Conservation (phyloP, 2,329 filamentous ascomycete species). For the Colletotrichum godetiae region DNA sequence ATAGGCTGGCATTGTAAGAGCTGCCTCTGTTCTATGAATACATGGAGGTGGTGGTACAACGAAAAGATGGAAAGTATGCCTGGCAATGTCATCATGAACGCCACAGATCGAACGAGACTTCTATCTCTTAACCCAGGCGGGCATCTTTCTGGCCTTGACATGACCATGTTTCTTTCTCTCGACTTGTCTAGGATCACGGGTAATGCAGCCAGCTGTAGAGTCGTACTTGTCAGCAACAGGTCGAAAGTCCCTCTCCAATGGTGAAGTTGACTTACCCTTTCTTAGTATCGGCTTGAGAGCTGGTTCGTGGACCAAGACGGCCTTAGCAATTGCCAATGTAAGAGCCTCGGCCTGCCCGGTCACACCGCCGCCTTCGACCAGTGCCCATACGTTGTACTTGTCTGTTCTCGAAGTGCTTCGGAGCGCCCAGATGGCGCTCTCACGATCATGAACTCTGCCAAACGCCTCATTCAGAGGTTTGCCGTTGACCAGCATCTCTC, state of each 20-base stretch:
- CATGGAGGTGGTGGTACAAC: constrained; percentile 32
- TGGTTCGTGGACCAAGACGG: constrained; percentile 90
- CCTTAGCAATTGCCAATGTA: constrained; percentile 89
- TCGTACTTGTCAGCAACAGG: constrained; percentile 54
- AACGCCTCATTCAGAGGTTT: constrained; percentile 86
- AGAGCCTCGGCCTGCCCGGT: constrained; percentile 97
- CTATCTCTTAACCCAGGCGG: constrained; percentile 93
- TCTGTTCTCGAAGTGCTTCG: constrained; percentile 85
- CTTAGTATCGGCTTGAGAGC: constrained; percentile 87
- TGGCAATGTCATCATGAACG: background rate
- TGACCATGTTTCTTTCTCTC: constrained; percentile 99
- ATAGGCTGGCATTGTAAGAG: constrained; percentile 30
- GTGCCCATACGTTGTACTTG: constrained; percentile 96
- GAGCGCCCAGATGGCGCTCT: constrained; percentile 93
- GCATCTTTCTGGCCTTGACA: constrained; percentile 97
- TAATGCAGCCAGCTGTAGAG: constrained; percentile 85
- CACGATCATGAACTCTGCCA: constrained; percentile 89
- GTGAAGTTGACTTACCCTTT: constrained; percentile 76
- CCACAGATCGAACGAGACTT: constrained; percentile 18
- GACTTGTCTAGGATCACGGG: constrained; percentile 89
- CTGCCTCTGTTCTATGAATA: constrained; percentile 35
- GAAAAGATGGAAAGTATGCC: background rate
- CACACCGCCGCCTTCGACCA: constrained; percentile 86
- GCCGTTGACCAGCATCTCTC: constrained; percentile 90
- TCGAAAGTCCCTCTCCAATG: background rate